Base-by-base conservation (phyloP, 2,329 filamentous ascomycete species). In the Pseudocercospora eumusae region DNA sequence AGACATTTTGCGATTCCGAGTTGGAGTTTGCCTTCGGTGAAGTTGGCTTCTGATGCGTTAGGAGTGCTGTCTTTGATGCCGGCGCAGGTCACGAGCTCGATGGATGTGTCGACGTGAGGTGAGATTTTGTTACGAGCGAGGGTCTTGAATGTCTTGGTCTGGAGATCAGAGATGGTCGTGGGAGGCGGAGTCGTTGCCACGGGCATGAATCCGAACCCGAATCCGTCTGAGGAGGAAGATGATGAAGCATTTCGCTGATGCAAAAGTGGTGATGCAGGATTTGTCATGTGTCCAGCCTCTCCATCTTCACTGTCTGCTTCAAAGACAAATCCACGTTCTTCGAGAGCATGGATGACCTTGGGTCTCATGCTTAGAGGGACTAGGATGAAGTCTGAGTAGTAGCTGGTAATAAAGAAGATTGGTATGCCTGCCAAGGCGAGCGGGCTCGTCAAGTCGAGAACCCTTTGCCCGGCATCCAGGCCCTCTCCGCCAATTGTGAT, bases 341-440 rank as follows among this genome's bases (percentile, higher is more conserved):
- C 83, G 4, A 98, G 82, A 0, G 92, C 89, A 61, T 87, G 82
- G 33, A 92, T 86, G 53, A 98, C 93, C 42, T 87, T 88, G 25
- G 84, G 79, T 56, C 89, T 87, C 71, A 89, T 87, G 73, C 88
- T 90, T 57, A 83, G 83, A 0, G 95, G 93, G 0, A 97, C 92
- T 36, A 98, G 84, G 70, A 99, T 96, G 77, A 96, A 98, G 79
- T 99, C 93, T 33, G 91, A 95, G 78, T 96, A 98, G 78, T 98
- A 99, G 31, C 92, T 97, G 3, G 93, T 97, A 75, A 97, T 96
- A 83, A 98, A 98, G 81, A 98, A 97, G 73, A 99, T 96, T 57
- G 93, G 91, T 57, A 98, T 95, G 69, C 92, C 91, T 55, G 93
- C 93, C 74, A 97, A 83, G 27, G 95, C 93, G 31, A 98, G 82